Evolutionary conservation across 352 stramenopile genomes (phyloP).

Genomic region (Salisapilia sapeloensis): DNA sequence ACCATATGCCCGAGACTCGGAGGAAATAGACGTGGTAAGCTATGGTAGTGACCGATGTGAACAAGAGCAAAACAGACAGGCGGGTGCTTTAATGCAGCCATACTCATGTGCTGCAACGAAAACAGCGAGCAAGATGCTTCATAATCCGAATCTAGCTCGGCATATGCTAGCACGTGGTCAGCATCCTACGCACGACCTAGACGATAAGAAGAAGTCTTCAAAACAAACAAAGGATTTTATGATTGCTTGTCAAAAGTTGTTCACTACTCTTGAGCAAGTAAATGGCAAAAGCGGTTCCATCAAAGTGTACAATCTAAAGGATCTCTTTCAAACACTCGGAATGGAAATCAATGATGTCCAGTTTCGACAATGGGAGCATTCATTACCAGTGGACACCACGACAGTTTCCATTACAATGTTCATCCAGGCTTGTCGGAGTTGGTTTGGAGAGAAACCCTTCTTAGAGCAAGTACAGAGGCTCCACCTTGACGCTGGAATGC

Average conservation of each 20-base stretch:
- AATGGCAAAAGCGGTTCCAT: conserved; percentile 12
- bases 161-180: conserved; percentile 34
- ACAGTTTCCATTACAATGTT: conserved; percentile 18
- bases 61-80: too few species aligned
- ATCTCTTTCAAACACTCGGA: conserved; percentile 18
- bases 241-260: conserved; percentile 24
- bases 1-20: too few species aligned
- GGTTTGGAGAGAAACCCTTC: conserved; percentile 28
- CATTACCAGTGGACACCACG: conserved; percentile 8
- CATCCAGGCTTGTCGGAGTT: conserved; percentile 25
- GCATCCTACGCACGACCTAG: conserved; percentile 2
- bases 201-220: not conserved
- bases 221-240: conserved; percentile 14
- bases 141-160: conserved; percentile 18
- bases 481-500: not conserved
- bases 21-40: too few species aligned
- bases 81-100: conserved; percentile 31
- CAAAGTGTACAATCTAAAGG: conserved; percentile 12
- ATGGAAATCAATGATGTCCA: conserved; percentile 16
- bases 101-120: conserved; percentile 38
- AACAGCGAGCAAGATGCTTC: conserved; percentile 34
- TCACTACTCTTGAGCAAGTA: conserved; percentile 22
- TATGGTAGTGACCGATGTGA: too few species aligned
- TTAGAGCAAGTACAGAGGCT: conserved; percentile 12
- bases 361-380: conserved; percentile 47